Evolutionary conservation across 2,329 filamentous ascomycete species (phyloP), one percentile per base, ranked within the genome.

Genomic region (Ophiosphaerella korrae): DNA sequence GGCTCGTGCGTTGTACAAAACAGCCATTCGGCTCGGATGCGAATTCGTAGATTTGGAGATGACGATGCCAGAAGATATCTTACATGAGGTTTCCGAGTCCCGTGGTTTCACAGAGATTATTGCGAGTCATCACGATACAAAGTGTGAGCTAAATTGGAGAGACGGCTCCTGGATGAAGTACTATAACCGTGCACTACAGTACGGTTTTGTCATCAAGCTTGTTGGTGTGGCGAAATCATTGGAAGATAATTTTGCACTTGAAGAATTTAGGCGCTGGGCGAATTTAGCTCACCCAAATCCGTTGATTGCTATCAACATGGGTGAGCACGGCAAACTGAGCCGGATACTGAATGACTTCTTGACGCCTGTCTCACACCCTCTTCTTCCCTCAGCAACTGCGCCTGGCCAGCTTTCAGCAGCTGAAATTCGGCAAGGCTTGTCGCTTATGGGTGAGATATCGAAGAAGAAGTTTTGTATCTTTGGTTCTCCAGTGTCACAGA

Each of bases 221-320:
- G 88, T 97, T 6, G 94, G 94, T 35, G 81, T 88, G 48, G 93
- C 93, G 1, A 84, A 82, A 48, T 82, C 75, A 16, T 79, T 93
- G 39, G 85, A 92, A 53, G 92, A 97, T 75, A 99, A 99, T 72
- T 94, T 90, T 68, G 85, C 88, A 35, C 82, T 97, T 26, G 85
- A 86, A 35, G 84, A 84, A 42, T 99, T 99, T 83, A 92, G 90
- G 77, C 77, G 81, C 18, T 88, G 84, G 77, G 92, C 92, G 75
- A 79, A 84, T 33, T 78, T 82, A 21, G 83, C 89, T 1, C 88
- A 95, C 67, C 81, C 88, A 45, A 85, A 86, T n/a, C 93, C 92
- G 1, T 77, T 99, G 48, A 97, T 99, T 62, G 91, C 89, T 1
- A 88, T 99, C 70, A 99, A 99, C 75, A 97, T 99, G 93, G 92